These are phyloP conservation scores for Phytopythium oedochilum DNA, from an alignment of 352 stramenopile genomes.

Conservation along the genomic window DNA sequence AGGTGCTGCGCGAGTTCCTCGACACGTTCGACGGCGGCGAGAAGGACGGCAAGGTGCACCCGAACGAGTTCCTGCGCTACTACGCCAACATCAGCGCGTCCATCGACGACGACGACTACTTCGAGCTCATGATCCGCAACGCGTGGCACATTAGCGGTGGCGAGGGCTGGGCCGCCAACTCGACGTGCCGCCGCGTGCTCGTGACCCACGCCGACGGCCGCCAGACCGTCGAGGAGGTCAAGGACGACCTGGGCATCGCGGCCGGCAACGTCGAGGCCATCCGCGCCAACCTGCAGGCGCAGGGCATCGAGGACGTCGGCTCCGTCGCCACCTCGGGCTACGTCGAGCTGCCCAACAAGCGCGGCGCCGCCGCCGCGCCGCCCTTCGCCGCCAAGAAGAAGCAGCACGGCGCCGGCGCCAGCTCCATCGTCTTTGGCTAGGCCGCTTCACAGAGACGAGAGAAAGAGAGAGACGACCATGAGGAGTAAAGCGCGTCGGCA, in stretches of 20 bases:
- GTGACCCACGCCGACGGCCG: conserved; percentile 79
- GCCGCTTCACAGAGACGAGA: background rate
- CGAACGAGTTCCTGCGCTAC: conserved; percentile 87
- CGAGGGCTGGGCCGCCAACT: conserved; percentile 80
- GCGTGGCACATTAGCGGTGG: conserved; percentile 84
- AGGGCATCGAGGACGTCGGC: conserved; percentile 52
- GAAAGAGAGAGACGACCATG: background rate
- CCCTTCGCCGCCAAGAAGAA: conserved; percentile 74
- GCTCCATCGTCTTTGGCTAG: conserved; percentile 84
- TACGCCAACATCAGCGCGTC: conserved; percentile 88
- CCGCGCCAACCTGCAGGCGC: conserved; percentile 65
- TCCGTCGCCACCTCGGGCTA: conserved; percentile 39
- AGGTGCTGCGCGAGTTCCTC: conserved; percentile 80
- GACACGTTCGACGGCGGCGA: conserved; percentile 86
- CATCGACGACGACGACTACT: conserved; percentile 91
- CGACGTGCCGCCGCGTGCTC: conserved; percentile 83
- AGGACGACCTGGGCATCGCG: conserved; percentile 77
- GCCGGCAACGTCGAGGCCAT: conserved; percentile 71
- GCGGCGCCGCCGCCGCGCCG: conserved; percentile 34
- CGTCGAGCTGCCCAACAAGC: conserved; percentile 56
- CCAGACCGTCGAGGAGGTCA: conserved; percentile 83
- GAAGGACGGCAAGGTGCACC: conserved; percentile 83
- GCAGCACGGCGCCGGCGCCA: conserved; percentile 63
- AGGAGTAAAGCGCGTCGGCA: background rate
- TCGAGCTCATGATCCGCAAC: conserved; percentile 91